Conservation (phyloP, 805 yeast species). For the Martiniozyma abietophila region DNA sequence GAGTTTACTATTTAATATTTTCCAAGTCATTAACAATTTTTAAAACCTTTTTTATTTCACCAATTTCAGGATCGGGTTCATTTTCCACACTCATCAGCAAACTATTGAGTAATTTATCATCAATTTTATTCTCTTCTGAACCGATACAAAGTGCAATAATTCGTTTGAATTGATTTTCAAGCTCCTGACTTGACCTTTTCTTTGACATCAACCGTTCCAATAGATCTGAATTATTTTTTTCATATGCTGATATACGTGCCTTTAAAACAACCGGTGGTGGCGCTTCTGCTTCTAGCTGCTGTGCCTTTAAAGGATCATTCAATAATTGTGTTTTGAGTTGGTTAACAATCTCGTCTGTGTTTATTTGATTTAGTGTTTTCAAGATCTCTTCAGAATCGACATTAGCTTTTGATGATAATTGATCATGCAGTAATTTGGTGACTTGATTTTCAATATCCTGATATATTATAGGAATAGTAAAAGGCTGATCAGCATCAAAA, state of each 20-base stretch:
- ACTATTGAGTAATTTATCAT: constrained; percentile 57
- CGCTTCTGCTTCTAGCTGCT: constrained; percentile 25
- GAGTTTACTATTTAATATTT: constrained; percentile 2
- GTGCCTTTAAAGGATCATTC: background rate
- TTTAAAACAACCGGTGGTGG: constrained; percentile 46
- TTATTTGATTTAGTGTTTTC: constrained; percentile 10
- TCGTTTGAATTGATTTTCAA: constrained; percentile 73
- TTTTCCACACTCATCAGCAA: constrained; percentile 86
- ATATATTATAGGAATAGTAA: constrained; percentile 54
- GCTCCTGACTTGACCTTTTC: constrained; percentile 41
- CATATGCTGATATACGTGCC: constrained; percentile 78
- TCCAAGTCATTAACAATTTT: constrained; percentile 26
- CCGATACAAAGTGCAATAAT: constrained; percentile 89
- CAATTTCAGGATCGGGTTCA: constrained; percentile 46
- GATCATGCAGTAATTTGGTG: no score
- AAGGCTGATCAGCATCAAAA: constrained; percentile 90
- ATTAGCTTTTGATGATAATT: background rate
- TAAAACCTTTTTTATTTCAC: constrained; percentile 26
- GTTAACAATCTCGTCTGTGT: constrained; percentile 11
- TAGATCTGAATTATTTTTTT: constrained; percentile 54
- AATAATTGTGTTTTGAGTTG: background rate
- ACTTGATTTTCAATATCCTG: constrained; percentile 39
- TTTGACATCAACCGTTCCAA: constrained; percentile 43
- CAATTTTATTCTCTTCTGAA: constrained; percentile 67
- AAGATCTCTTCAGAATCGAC: constrained; percentile 2